Evolutionary conservation across 2,329 filamentous ascomycete species (phyloP), one percentile per base, ranked within the genome.

Genomic region (Talaromyces rugulosus): DNA sequence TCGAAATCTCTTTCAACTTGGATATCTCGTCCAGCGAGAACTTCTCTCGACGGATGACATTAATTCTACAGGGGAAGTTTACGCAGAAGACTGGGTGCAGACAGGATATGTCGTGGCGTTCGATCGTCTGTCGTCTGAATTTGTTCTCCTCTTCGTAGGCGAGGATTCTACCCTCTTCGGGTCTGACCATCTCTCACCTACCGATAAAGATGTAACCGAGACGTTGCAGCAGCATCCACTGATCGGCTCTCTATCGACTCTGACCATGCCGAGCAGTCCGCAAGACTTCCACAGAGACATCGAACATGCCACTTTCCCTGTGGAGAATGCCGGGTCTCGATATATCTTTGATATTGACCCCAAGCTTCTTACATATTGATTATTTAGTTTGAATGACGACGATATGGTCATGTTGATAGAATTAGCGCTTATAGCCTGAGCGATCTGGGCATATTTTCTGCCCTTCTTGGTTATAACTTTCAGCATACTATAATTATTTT

Each of bases 51-150:
- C n/a, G 23, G 33, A 30, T 12, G 12, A 30, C 14, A 5, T 4
- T 18, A 9, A 9, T 14, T 52, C 11, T n/a, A 5, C 28, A 16
- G 16, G 8, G 18, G 27, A 28, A 36, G 11, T n/a, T 51, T 7
- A 59, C 42, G 5, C 54, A 36, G 16, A 28, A 56, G 56, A 61
- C n/a, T 77, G 74, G 72, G 64, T 66, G 50, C 62, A 67, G 42
- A 74, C 74, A 1, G 75, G 74, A 5, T 72, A 78, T 60, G 70
- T 77, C 28, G 68, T 77, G 56, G 68, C 69, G 31, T 76, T 71
- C 71, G 74, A 78, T 62, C 71, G 75, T 36, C 64, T 65, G 58
- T 65, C 64, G 44, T 66, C 69, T 14, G 66, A 67, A 47, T 67
- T 75, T 59, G 58, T 75, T 30, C 63, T 70, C 30, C 56, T 77